These are phyloP conservation scores for Auricularia auricula-judae DNA, from an alignment of 768 basidiomycete genomes.

Conservation along the genomic window DNA sequence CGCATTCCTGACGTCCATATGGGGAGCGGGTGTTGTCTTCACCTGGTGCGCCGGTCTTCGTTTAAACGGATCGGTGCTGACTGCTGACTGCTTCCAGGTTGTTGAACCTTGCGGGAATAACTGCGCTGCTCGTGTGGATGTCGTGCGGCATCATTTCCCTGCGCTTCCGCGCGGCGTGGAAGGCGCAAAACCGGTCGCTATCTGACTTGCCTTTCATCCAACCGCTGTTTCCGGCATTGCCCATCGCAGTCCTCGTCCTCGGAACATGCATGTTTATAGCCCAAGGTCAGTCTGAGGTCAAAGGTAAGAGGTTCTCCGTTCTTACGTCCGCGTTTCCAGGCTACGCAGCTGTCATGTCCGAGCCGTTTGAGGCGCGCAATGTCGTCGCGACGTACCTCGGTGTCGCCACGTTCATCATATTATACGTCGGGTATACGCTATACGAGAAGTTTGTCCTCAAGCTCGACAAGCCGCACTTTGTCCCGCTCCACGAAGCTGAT, in stretches of 20 bases:
- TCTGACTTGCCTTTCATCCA: constrained; percentile 49
- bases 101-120: constrained; percentile 53
- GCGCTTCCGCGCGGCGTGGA: constrained; percentile 54
- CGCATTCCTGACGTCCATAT: constrained; percentile 47
- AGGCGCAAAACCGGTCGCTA: constrained; percentile 36
- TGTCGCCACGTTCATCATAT: constrained; percentile 32
- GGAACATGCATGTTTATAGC: constrained; percentile 42
- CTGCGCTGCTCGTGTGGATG: constrained; percentile 57
- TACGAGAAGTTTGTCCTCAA: constrained; percentile 27
- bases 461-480: constrained; percentile 21
- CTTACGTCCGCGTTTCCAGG: background rate
- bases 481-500: constrained; percentile 34
- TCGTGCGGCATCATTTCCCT: constrained; percentile 44
- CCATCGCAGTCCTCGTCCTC: constrained; percentile 37
- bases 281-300: constrained; percentile 41
- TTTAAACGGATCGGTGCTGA: constrained; percentile 3
- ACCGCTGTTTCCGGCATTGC: constrained; percentile 42
- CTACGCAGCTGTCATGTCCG: constrained; percentile 1
- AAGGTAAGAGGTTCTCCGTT: constrained; percentile 24
- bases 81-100: constrained; percentile 20
- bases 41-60: constrained; percentile 20
- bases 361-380: constrained; percentile 24
- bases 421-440: constrained; percentile 33
- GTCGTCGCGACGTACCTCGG: constrained; percentile 47
- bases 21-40: constrained; percentile 44